Conservation (phyloP, 176 grass and related monocot genomes). For the Pontederia paniculata region DNA sequence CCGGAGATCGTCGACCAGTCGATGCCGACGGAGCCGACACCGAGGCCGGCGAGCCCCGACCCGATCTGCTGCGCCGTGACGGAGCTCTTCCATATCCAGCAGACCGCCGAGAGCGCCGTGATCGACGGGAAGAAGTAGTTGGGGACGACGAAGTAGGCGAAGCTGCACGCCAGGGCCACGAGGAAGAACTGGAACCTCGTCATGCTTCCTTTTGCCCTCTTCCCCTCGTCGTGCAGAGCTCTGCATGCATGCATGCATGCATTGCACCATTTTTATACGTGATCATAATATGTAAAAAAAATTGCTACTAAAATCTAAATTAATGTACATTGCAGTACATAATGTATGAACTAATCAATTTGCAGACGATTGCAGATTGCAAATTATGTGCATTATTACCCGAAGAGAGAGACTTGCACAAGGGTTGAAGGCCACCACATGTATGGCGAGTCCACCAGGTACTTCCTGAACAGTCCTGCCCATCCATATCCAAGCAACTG, state of each 20-base stretch:
- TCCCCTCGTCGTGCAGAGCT: conserved; percentile 72
- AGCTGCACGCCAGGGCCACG: conserved; percentile 20
- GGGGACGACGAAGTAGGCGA: background rate
- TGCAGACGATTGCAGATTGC: too few species aligned
- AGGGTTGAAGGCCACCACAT: conserved; percentile 90
- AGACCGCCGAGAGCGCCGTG: background rate
- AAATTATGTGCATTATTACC: conserved; percentile 13
- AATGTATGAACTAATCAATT: too few species aligned
- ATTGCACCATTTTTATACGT: too few species aligned
- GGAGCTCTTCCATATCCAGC: background rate
- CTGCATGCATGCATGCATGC: conserved; percentile 17
- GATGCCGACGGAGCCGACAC: background rate
- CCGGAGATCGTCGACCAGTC: background rate
- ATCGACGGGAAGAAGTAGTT: background rate
- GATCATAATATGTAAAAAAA: too few species aligned
- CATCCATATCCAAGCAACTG: conserved; percentile 80
- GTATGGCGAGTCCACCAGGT: conserved; percentile 73
- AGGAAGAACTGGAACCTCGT: conserved; percentile 74
- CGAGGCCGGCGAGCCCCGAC: background rate
- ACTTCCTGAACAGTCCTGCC: conserved; percentile 69
- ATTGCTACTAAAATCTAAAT: too few species aligned
- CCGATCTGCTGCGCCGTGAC: background rate
- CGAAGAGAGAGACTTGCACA: conserved; percentile 69
- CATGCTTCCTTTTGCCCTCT: conserved; percentile 35
- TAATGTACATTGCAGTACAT: too few species aligned